phyloP scores from a whole-genome alignment of 192 early-diverging fungal genomes.

The Spinellus fusiger region DNA sequence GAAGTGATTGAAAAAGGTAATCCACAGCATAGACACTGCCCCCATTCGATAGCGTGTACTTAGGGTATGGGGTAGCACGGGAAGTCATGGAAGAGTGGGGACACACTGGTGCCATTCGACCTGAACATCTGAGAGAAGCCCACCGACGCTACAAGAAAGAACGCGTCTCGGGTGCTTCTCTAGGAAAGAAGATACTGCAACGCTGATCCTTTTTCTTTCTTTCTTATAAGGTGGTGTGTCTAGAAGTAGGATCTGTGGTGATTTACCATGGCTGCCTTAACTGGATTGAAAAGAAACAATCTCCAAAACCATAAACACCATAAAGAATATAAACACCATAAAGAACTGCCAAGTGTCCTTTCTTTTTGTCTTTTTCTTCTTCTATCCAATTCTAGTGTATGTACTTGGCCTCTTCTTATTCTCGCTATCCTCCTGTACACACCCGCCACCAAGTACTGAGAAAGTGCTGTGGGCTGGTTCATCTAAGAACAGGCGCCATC shows the following conservation, averaged over 20 bases:
- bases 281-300: neutral
- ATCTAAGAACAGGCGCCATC: constrained; percentile 16
- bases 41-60: neutral
- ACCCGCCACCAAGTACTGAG: neutral
- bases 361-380: neutral
- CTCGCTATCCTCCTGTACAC: neutral
- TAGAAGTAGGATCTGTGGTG: no score
- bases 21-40: neutral
- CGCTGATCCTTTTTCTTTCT: constrained; percentile 5
- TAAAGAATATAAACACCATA: neutral
- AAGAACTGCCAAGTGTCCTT: neutral
- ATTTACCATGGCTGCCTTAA: no score
- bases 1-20: constrained; percentile 79
- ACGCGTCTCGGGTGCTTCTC: constrained; percentile 6
- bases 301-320: neutral
- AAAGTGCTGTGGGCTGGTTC: constrained; percentile 27
- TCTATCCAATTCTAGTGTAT: neutral
- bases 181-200: constrained; percentile 13
- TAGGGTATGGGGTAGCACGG: constrained; percentile 41
- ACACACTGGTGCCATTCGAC: constrained; percentile 65
- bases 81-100: constrained; percentile 79
- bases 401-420: neutral
- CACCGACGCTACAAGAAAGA: constrained; percentile 67
- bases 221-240: neutral
- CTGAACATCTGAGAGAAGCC: constrained; percentile 84